Evolutionary conservation across 176 grass and related monocot species (phyloP).

Genomic region (barley (Hordeum vulgare)): MorexV3_pseudomolecules_assembly NC_058520.1:432423470-432423969

Average conservation of each 20-base stretch:
- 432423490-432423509: constrained; percentile 49
- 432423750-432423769: constrained; percentile 35
- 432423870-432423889: background rate
- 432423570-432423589: constrained; percentile 91
- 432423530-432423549: constrained; percentile 92
- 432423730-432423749: constrained; percentile 19
- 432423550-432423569: constrained; percentile 85
- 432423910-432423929: constrained; percentile 2
- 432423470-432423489: constrained; percentile 47
- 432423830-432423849: constrained; percentile 10
- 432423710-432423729: constrained; percentile 57
- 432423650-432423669: constrained; percentile 67
- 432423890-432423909: background rate
- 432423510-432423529: constrained; percentile 75
- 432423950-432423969: constrained; percentile 25
- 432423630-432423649: constrained; percentile 57
- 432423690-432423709: constrained; percentile 82
- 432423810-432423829: constrained; percentile 18
- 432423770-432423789: constrained; percentile 12
- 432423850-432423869: background rate
- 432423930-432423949: constrained; percentile 41
- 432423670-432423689: constrained; percentile 77
- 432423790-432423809: constrained; percentile 11
- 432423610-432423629: constrained; percentile 84
- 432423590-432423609: constrained; percentile 76